Evolutionary conservation across 768 basidiomycete genomes (phyloP).

Genomic region (Hemileccinum rubropunctum): DNA sequence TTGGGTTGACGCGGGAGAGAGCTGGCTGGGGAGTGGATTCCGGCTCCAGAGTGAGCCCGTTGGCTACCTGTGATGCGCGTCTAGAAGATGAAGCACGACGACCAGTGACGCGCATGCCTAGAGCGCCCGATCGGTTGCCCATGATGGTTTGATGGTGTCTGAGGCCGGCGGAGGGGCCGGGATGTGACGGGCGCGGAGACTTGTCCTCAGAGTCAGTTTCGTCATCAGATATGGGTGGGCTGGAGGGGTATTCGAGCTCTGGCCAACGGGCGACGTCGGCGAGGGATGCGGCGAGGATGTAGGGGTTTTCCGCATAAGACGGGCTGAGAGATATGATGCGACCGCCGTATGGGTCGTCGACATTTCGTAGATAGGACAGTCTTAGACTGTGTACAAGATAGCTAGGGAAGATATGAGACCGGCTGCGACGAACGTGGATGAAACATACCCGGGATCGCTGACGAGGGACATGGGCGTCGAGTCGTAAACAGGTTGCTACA

Average conservation of each 20-base stretch:
- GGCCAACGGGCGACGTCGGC: slow-evolving; percentile 83
- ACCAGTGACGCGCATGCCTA: slow-evolving; percentile 76
- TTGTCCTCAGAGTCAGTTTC: slow-evolving; percentile 48
- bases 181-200: background rate
- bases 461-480: slow-evolving; percentile 54
- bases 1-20: slow-evolving; percentile 10
- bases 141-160: slow-evolving; percentile 91
- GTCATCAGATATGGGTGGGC: slow-evolving; percentile 71
- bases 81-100: slow-evolving; percentile 55
- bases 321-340: slow-evolving; percentile 80
- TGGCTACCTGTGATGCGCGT: slow-evolving; percentile 36
- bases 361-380: slow-evolving; percentile 81
- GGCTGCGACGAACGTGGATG: background rate
- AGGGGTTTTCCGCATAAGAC: slow-evolving; percentile 76
- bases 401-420: slow-evolving; percentile 30
- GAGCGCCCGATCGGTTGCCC: slow-evolving; percentile 63
- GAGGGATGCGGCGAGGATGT: slow-evolving; percentile 75
- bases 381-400: slow-evolving; percentile 84
- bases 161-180: slow-evolving; percentile 43
- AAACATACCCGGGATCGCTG: slow-evolving; percentile 57
- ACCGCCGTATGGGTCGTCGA: slow-evolving; percentile 82
- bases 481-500: background rate
- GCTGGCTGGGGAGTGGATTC: slow-evolving; percentile 8
- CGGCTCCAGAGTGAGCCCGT: slow-evolving; percentile 4
- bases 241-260: slow-evolving; percentile 68